Base-by-base conservation (phyloP, 1,284 basidiomycete species). In the Blastosporella zonata region DNA sequence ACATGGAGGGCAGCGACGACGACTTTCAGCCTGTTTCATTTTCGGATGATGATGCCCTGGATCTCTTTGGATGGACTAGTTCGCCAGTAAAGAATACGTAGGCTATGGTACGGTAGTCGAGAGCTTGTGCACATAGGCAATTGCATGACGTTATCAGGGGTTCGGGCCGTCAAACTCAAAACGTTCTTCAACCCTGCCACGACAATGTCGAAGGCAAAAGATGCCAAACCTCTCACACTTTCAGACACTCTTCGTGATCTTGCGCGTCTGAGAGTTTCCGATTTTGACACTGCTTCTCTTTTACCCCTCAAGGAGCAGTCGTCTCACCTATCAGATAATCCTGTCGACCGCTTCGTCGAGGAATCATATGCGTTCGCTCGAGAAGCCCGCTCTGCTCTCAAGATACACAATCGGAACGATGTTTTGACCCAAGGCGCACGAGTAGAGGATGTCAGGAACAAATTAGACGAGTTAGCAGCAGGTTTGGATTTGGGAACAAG, bases 201-300 rank as follows among this genome's bases (percentile, higher is more conserved):
- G 20, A 21, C 36, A 15, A 70, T 70, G 68, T 63, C 66, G 18
- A 77, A 72, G 54, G 37, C 67, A 22, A 69, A 69, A 58, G 62
- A 64, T 43, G 49, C 54, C 3, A 79, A 79, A 55, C 75, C 81
- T 8, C 70, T 90, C 21, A 69, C 81, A 6, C 70, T 88, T 37
- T 66, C 72, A 49, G 74, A 79, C 51, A 81, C 79, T 2, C 71
- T 89, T 34, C 81, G 77, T n/a, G 87, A 90, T 64, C 77, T 90
- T 23, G 85, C 87, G 2, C 65, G 87, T 23, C 67, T 90, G 18
- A 78, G 83, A 34, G 78, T 79, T 18, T 80, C 81, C 5, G 78
- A 77, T 38, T 53, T 81, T 27, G 77, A 86, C 58, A 57, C 86
- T 13, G 67, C 75, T 15, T 61, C 62, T 12, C 55, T 79, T 23